Evolutionary conservation across 2,329 filamentous ascomycete genomes (phyloP).

Genomic region (Pseudogymnoascus sp.): DNA sequence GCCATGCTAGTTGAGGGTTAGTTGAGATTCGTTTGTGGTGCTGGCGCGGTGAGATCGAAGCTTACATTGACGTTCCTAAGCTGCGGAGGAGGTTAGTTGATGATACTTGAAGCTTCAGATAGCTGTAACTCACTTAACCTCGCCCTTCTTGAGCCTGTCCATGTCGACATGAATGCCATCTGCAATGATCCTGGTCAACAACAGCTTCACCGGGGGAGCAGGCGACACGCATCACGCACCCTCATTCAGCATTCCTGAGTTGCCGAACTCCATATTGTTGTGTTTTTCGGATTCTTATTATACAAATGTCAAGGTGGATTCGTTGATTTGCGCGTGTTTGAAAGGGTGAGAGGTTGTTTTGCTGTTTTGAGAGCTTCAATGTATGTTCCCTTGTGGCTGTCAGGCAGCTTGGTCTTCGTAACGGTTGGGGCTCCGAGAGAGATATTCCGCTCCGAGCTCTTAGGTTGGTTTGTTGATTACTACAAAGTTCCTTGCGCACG

Average conservation of each 20-base stretch:
- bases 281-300: background rate
- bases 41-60: conserved; percentile 17
- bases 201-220: conserved; percentile 14
- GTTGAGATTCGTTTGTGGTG: conserved; percentile 12
- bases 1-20: conserved; percentile 64
- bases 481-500: background rate
- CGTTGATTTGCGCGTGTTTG: background rate
- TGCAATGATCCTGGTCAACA: conserved; percentile 34
- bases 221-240: conserved; percentile 34
- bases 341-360: background rate
- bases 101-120: conserved; percentile 6
- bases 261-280: conserved; percentile 52
- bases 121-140: conserved; percentile 74
- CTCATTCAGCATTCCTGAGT: conserved; percentile 53
- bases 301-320: background rate
- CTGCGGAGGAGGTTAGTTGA: conserved; percentile 40
- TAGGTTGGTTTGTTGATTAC: background rate
- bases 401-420: conserved; percentile 9
- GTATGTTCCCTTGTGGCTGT: background rate
- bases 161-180: conserved; percentile 99
- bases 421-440: conserved; percentile 1
- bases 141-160: conserved; percentile 96
- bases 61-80: conserved; percentile 94
- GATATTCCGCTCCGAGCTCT: background rate
- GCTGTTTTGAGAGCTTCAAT: conserved; percentile 6